These are phyloP conservation scores for Cladophialophora immunda DNA, from an alignment of 2,329 filamentous ascomycete genomes.

Conservation along the genomic window DNA sequence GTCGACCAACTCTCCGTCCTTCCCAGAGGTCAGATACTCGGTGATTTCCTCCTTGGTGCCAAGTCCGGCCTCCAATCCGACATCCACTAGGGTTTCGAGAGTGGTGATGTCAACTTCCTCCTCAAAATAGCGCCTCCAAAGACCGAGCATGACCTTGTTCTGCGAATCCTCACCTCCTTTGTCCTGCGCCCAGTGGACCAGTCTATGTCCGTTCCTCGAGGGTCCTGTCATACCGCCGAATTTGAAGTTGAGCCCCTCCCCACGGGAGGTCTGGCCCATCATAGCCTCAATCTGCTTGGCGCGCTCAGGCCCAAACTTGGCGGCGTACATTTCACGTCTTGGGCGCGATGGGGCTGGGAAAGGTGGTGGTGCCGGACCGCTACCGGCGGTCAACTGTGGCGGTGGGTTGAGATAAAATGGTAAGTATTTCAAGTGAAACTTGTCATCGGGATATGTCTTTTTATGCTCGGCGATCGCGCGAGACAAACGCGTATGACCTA, in stretches of 20 bases:
- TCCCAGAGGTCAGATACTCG: conserved; percentile 62
- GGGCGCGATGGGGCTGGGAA: conserved; percentile 61
- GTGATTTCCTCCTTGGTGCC: conserved; percentile 56
- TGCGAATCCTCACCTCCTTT: conserved; percentile 62
- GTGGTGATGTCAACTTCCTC: conserved; percentile 70
- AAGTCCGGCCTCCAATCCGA: conserved; percentile 62
- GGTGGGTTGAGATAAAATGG: conserved; percentile 82
- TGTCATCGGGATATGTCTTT: conserved; percentile 71
- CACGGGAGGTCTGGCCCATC: conserved; percentile 65
- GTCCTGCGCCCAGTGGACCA: conserved; percentile 73
- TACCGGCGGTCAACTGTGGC: conserved; percentile 59
- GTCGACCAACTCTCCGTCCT: conserved; percentile 67
- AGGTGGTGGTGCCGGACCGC: conserved; percentile 63
- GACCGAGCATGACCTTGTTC: conserved; percentile 66
- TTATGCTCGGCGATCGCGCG: conserved; percentile 74
- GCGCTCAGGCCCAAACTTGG: conserved; percentile 72
- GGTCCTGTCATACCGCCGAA: conserved; percentile 76
- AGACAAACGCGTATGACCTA: conserved; percentile 79
- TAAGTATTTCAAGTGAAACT: conserved; percentile 76
- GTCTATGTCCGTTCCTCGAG: conserved; percentile 79
- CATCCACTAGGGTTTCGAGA: conserved; percentile 60
- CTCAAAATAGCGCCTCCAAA: conserved; percentile 75
- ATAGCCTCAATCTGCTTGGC: conserved; percentile 65
- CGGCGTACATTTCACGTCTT: conserved; percentile 66
- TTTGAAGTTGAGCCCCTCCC: conserved; percentile 76